phyloP scores from a whole-genome alignment of 345 rosid genomes.

The Viola odorata region DNA sequence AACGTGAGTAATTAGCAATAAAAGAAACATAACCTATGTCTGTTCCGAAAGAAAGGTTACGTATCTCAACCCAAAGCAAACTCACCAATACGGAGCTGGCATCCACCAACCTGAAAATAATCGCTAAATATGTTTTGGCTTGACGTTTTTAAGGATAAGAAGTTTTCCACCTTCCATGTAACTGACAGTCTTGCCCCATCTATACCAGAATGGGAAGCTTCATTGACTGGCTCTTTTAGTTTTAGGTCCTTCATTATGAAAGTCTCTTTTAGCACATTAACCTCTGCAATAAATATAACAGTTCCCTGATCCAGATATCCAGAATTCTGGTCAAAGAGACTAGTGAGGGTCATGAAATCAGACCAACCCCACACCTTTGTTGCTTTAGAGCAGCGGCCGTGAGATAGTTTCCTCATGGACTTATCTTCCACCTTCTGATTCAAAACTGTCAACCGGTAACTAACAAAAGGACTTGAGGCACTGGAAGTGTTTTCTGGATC shows the following conservation, averaged over 20 bases:
- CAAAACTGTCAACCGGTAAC: slow-evolving; percentile 7
- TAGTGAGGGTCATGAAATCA: slow-evolving; percentile 15
- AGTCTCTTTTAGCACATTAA: slow-evolving; percentile 16
- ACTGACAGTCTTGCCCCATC: background rate
- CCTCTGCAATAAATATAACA: slow-evolving; percentile 14
- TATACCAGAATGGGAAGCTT: background rate
- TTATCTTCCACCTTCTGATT: slow-evolving; percentile 12
- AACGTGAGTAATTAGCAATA: background rate
- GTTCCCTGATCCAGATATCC: slow-evolving; percentile 16
- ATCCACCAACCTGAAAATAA: slow-evolving; percentile 17
- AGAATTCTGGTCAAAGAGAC: slow-evolving; percentile 17
- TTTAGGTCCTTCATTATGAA: background rate
- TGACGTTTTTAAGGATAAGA: slow-evolving; percentile 7
- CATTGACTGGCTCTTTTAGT: background rate
- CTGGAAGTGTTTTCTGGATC: background rate
- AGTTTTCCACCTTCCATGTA: slow-evolving; percentile 18
- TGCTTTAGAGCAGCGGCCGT: slow-evolving; percentile 15
- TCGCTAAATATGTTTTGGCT: slow-evolving; percentile 9
- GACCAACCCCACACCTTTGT: slow-evolving; percentile 15
- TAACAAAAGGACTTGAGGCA: slow-evolving; percentile 10
- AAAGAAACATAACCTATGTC: background rate
- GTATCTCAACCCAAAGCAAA: background rate
- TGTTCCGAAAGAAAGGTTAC: too few species aligned
- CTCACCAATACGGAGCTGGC: slow-evolving; percentile 20
- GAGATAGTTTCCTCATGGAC: slow-evolving; percentile 9